Conservation (phyloP, 164 flowering plant species). For the Piper longum region DNA sequence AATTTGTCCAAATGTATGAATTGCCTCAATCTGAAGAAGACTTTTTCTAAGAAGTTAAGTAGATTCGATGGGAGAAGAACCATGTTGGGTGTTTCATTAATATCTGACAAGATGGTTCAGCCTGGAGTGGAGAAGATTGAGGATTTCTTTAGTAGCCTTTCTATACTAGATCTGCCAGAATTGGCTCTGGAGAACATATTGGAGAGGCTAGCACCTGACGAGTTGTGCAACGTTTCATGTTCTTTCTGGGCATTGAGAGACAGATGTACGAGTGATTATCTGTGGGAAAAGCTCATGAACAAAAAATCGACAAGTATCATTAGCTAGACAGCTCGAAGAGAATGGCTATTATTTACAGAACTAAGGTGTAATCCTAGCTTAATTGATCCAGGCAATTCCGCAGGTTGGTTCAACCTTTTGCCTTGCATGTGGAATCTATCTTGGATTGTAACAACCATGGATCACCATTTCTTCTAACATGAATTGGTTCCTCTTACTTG, state of each 20-base stretch:
- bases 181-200: constrained; percentile 69
- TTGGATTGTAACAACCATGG: constrained; percentile 28
- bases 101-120: constrained; percentile 17
- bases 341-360: constrained; percentile 61
- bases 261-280: constrained; percentile 55
- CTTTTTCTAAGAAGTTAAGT: neutral
- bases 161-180: constrained; percentile 79
- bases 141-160: constrained; percentile 13
- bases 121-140: constrained; percentile 23
- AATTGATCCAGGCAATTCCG: constrained; percentile 17
- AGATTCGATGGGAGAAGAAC: neutral
- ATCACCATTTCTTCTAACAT: constrained; percentile 40
- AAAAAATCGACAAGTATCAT: constrained; percentile 71
- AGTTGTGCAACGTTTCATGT: constrained; percentile 53
- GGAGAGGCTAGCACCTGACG: constrained; percentile 56
- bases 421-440: constrained; percentile 36
- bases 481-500: constrained; percentile 60
- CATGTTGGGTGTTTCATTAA: constrained; percentile 10
- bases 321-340: constrained; percentile 50
- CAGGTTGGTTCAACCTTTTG: constrained; percentile 19
- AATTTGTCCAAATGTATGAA: no score
- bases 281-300: constrained; percentile 78
- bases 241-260: constrained; percentile 68
- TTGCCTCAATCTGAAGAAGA: neutral
- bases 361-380: constrained; percentile 15